Base-by-base conservation (phyloP, 2,329 filamentous ascomycete species). In the Diaporthe destruens region DNA sequence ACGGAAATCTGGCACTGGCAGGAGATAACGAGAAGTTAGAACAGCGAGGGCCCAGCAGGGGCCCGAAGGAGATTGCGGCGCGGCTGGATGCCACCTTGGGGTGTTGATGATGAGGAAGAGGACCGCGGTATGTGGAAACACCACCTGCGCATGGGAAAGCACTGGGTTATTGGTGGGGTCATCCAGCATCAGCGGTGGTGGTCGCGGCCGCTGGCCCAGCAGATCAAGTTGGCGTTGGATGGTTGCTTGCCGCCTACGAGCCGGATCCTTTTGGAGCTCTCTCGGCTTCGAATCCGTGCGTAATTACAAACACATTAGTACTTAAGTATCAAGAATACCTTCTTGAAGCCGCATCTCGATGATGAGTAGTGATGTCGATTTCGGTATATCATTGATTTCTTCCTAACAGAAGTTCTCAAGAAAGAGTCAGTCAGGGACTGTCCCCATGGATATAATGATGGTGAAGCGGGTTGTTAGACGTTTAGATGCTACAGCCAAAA, bases 51-150 rank as follows among this genome's bases (percentile, higher is more conserved):
- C 29, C 20, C 77, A n/a, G n/a, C 14, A 65, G 81, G 23, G 78
- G 77, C 0, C 77, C 80, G 0, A 44, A 72, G 6, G 76, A 79
- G 3, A 76, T 83, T 42, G 80, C 80, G 0, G 74, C 65, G 1
- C 75, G 75, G 32, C 39, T 85, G 8, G 84, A 85, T 54, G 76
- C 79, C 0, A 84, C 83, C 83, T 0, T 84, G 82, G 81, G 83
- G 82, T 0, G 71, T 84, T 0, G 84, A 85, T 73, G 73, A 39
- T 1, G 83, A 86, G 75, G 84, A 83, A 18, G 83, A 85, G 77
- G 74, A 83, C 36, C 78, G 82, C 0, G 83, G 83, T 0, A 71
- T 84, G 76, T 83, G 81, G 80, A 84, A 83, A 76, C 79, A 80
- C 1, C 80, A 81, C 1, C 34, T 71, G 9, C 73, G 71, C 6